Conservation (phyloP, 108 stramenopile species). For the Pseudonitzschia multistriata region DNA sequence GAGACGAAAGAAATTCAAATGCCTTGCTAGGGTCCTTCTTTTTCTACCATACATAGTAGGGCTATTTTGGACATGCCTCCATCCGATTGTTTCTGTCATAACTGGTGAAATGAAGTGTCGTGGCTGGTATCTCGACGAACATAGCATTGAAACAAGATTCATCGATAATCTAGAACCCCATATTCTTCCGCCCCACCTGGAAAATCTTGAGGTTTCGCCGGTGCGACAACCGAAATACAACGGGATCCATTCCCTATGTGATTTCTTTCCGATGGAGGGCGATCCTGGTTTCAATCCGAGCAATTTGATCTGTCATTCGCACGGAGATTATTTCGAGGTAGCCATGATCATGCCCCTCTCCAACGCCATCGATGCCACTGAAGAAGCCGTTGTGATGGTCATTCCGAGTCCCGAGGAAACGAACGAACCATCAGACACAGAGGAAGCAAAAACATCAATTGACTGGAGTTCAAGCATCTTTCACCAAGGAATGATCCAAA, state of each 20-base stretch:
- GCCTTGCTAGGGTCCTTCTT: conserved; percentile 23
- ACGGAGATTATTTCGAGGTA: conserved; percentile 51
- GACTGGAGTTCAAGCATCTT: conserved; percentile 57
- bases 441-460: background rate
- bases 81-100: conserved; percentile 67
- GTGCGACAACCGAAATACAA: conserved; percentile 3
- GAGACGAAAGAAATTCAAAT: background rate
- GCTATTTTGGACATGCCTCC: conserved; percentile 59
- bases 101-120: conserved; percentile 82
- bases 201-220: background rate
- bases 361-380: conserved; percentile 40
- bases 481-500: conserved; percentile 46
- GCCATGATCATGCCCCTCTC: conserved; percentile 41
- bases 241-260: background rate
- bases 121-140: conserved; percentile 79
- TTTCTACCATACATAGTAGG: conserved; percentile 70
- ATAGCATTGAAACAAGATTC: conserved; percentile 61
- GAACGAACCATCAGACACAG: background rate
- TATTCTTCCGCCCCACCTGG: conserved; percentile 7
- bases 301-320: conserved; percentile 22
- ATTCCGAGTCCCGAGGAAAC: conserved; percentile 30
- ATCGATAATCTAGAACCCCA: conserved; percentile 2
- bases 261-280: background rate
- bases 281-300: background rate
- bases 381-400: conserved; percentile 78